A percentile compares a stretch with the other conserved stretches of the same genome.
These are phyloP conservation scores for Amoebophrya sp. DNA, from an alignment of 169 alveolate genomes.

Conservation along the genomic window DNA sequence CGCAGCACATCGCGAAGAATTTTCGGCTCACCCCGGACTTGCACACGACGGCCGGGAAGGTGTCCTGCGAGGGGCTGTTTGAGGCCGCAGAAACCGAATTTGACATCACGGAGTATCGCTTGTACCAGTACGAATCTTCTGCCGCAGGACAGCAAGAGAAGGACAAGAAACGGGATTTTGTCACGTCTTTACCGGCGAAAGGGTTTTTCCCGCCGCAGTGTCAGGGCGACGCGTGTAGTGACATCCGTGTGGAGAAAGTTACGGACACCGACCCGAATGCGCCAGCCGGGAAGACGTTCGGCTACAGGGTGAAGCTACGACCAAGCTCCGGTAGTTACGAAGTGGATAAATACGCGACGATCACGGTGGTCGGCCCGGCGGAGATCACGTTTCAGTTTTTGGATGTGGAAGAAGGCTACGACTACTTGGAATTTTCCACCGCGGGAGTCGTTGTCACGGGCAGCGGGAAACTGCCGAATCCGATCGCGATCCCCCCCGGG, in stretches of 20 bases:
- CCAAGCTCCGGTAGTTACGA: background rate
- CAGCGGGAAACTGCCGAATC: background rate
- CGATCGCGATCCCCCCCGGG: background rate
- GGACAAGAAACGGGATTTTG: too few relatives aligned
- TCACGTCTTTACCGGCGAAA: background rate
- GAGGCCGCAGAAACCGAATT: background rate
- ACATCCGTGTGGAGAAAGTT: background rate
- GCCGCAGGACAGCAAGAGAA: too few relatives aligned
- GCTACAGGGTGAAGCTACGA: background rate
- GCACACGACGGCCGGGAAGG: background rate
- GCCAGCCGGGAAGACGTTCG: background rate
- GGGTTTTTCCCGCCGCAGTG: slow-evolving; percentile 5
- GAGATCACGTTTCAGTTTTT: background rate
- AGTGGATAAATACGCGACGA: background rate
- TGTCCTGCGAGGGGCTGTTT: background rate
- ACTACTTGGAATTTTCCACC: background rate
- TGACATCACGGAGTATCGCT: background rate
- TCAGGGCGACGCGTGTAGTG: background rate
- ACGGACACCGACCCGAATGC: background rate
- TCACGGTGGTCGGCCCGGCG: background rate
- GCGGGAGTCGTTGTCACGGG: background rate
- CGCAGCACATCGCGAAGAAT: background rate
- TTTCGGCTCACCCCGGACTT: background rate
- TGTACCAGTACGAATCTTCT: background rate
- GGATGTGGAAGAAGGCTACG: background rate